Base-by-base conservation (phyloP, 352 stramenopile genomes). In the Globisporangium sylvaticum region DNA sequence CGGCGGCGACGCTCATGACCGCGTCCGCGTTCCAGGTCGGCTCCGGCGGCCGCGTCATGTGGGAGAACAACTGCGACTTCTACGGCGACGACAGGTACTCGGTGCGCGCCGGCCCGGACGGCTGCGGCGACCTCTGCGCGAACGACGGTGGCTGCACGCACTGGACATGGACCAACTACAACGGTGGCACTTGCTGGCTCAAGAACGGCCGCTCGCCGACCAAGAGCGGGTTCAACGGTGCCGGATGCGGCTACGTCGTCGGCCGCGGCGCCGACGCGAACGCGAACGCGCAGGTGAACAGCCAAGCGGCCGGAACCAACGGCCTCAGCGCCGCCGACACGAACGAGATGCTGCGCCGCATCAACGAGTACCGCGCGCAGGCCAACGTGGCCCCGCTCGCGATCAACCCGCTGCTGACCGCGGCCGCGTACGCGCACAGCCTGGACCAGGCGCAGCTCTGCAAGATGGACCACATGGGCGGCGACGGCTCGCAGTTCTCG, bases 151-250 rank as follows among this genome's bases (percentile, higher is more conserved):
- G 67, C 18, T 85, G 77, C 69, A 74, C 73, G 20, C 77, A 83
- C 67, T 85, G 77, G 77, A 83, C 79, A 20, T 90, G 82, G 80
- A 79, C 66, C 18, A 77, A 78, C 64, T 74, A 80, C 63, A 75
- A 69, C 34, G 77, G 76, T 8, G 80, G 81, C 27, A 87, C 78
- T 12, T 91, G 83, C 69, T 88, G 69, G 68, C 73, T 91, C 27
- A 91, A 89, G 71, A 76, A 58, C 18, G 24, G 44, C 29, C 25
- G 22, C 32, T 69, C 64, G 6, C 64, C 55, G 29, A 37, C 64
- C 9, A 64, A 68, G 44, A 62, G 34, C 29, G 71, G 34, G 3
- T 64, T 71, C 53, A 75, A 65, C 37, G 76, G 73, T 18, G 68
- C 62, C 14, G 69, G 64, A 20, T 83, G 73, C 29, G 77, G 73